Percentiles rank a stretch among this genome's conserved stretches.
Evolutionary conservation across 805 yeast genomes (phyloP).

Genomic region (Jamesozyma jinghongensis): DNA sequence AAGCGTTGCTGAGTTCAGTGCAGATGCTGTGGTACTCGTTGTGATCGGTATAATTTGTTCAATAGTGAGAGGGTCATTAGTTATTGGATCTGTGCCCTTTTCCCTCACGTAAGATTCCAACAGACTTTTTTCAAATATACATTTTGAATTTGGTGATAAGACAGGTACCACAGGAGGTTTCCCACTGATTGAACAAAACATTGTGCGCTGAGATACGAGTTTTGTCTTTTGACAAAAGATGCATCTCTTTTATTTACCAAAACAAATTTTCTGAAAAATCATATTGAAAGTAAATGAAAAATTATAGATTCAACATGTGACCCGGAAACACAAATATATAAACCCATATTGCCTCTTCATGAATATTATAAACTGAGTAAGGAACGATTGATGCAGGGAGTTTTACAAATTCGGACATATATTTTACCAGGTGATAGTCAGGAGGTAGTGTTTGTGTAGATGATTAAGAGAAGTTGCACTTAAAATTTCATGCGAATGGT

Average conservation of each 20-base stretch:
- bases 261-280: no score
- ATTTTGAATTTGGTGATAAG: constrained; percentile 60
- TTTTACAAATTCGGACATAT: no score
- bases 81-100: constrained; percentile 67
- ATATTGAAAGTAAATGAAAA: no score
- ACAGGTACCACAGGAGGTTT: constrained; percentile 63
- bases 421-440: no score
- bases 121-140: constrained; percentile 57
- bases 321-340: no score
- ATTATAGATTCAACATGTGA: no score
- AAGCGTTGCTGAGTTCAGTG: constrained; percentile 38
- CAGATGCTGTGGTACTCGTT: constrained; percentile 13
- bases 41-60: constrained; percentile 49
- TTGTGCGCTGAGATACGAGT: constrained; percentile 1
- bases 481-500: no score
- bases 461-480: no score
- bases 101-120: constrained; percentile 54
- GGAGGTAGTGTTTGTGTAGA: no score
- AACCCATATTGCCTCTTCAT: neutral
- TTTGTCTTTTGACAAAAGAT: no score
- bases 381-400: no score
- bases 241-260: no score
- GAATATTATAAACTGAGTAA: neutral
- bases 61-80: constrained; percentile 46
- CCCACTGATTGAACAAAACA: constrained; percentile 51